phyloP scores from a whole-genome alignment of 306 rosid species.

The Ochetophila trinervis region DNA sequence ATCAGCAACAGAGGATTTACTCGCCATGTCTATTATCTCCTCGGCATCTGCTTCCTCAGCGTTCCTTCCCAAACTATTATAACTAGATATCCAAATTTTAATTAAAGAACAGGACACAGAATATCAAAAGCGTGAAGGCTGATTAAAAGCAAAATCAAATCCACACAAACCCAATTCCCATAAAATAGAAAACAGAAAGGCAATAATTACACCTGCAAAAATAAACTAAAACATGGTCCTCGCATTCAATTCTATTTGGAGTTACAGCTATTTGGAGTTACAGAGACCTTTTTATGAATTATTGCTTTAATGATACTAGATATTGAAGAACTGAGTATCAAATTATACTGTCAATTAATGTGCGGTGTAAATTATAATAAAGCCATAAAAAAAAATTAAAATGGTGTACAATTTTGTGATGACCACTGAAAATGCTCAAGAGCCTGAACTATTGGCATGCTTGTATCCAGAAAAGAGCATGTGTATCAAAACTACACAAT shows the following conservation, averaged over 20 bases:
- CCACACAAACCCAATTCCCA: background rate
- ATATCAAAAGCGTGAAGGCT: background rate
- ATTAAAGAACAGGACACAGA: constrained; percentile 3
- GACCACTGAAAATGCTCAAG: background rate
- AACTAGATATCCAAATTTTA: constrained; percentile 55
- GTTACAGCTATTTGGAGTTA: too few relatives aligned
- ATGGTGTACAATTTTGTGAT: background rate
- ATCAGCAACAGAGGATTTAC: constrained; percentile 61
- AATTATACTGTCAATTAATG: too few relatives aligned
- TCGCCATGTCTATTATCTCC: constrained; percentile 67
- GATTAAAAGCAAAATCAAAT: constrained; percentile 7
- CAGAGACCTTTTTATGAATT: too few relatives aligned
- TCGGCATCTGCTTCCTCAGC: constrained; percentile 64
- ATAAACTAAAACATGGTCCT: background rate
- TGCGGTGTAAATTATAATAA: too few relatives aligned
- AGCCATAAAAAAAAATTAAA: too few relatives aligned
- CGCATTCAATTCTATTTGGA: background rate
- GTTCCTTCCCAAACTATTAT: constrained; percentile 62
- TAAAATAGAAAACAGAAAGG: background rate
- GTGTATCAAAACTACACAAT: background rate
- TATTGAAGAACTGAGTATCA: too few relatives aligned
- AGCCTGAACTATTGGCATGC: background rate
- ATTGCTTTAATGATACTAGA: too few relatives aligned
- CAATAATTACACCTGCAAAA: background rate
- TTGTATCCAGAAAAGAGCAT: background rate